These are phyloP conservation scores for Trichodelitschia bisporula DNA, from an alignment of 495 filamentous ascomycete genomes.

Conservation along the genomic window DNA sequence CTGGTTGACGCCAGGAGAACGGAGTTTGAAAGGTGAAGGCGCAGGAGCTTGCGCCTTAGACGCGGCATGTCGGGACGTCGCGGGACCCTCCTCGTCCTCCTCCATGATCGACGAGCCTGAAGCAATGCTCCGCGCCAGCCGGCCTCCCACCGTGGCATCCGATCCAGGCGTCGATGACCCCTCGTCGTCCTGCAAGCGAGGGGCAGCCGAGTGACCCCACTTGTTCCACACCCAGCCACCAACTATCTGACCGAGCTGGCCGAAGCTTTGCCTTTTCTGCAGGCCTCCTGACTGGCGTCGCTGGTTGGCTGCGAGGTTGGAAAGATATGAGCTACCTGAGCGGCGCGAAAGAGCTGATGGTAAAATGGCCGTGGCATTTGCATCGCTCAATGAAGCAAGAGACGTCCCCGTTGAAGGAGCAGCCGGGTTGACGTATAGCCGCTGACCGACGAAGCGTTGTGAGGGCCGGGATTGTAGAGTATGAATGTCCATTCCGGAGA, in stretches of 20 bases:
- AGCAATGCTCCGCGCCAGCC: no score
- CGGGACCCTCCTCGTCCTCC: no score
- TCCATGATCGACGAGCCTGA: no score
- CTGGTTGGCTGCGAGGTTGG: slow-evolving; percentile 10
- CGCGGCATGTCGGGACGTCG: slow-evolving; percentile 3
- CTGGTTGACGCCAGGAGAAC: no score
- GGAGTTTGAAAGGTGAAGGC: not conserved
- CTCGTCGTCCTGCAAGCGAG: no score
- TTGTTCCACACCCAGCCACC: slow-evolving; percentile 17
- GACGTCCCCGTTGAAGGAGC: slow-evolving; percentile 9
- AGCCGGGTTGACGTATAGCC: slow-evolving; percentile 4
- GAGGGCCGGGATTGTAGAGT: slow-evolving; percentile 10
- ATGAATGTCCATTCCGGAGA: slow-evolving; percentile 18
- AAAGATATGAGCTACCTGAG: slow-evolving; percentile 7
- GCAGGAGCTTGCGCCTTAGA: not conserved
- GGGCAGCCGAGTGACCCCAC: slow-evolving; percentile 13
- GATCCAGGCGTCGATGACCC: no score
- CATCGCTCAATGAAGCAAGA: slow-evolving; percentile 4
- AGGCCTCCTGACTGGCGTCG: slow-evolving; percentile 4
- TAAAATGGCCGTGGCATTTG: slow-evolving; percentile 6
- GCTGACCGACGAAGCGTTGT: slow-evolving; percentile 4
- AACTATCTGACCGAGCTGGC: slow-evolving; percentile 8
- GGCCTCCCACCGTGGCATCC: no score
- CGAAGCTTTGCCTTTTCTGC: not conserved
- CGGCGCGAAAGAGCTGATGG: no score